Percentiles rank a stretch among this genome's conserved stretches.
Evolutionary conservation across 2,329 filamentous ascomycete species (phyloP).

Genomic region (Pseudonectria buxi): DNA sequence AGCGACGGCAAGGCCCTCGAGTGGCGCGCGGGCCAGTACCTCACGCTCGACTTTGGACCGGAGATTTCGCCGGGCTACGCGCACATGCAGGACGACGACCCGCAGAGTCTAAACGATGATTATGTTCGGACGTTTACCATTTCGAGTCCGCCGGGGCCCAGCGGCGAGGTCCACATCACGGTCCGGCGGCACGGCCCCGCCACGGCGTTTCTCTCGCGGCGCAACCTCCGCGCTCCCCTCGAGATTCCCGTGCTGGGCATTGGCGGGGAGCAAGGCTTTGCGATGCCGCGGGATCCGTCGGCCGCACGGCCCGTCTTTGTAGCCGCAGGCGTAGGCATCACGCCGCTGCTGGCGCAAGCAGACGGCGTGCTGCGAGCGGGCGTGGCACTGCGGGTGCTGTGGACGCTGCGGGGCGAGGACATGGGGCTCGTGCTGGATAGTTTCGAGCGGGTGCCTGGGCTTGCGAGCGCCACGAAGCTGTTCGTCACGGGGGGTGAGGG

Average conservation of each 20-base stretch:
- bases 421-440: constrained; percentile 54
- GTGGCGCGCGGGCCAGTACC: constrained; percentile 69
- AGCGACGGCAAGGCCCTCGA: constrained; percentile 11
- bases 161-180: constrained; percentile 62
- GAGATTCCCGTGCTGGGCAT: constrained; percentile 66
- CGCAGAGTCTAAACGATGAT: constrained; percentile 75
- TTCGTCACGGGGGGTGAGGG: constrained; percentile 56
- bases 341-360: constrained; percentile 69
- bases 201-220: constrained; percentile 57
- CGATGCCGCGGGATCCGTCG: constrained; percentile 21
- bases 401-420: constrained; percentile 60
- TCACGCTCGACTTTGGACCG: constrained; percentile 63
- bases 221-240: constrained; percentile 46
- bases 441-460: constrained; percentile 42
- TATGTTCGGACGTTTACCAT: constrained; percentile 79
- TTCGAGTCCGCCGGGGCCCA: constrained; percentile 46
- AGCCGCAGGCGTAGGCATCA: constrained; percentile 77
- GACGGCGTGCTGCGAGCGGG: constrained; percentile 33
- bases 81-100: constrained; percentile 80
- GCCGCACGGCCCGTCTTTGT: constrained; percentile 49
- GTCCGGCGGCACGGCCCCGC: constrained; percentile 61
- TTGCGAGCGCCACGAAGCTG: constrained; percentile 48
- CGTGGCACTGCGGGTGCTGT: constrained; percentile 51
- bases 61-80: constrained; percentile 68
- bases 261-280: constrained; percentile 52